Conservation (phyloP, 2,329 filamentous ascomycete genomes). For the Epichloe aotearoae region DNA sequence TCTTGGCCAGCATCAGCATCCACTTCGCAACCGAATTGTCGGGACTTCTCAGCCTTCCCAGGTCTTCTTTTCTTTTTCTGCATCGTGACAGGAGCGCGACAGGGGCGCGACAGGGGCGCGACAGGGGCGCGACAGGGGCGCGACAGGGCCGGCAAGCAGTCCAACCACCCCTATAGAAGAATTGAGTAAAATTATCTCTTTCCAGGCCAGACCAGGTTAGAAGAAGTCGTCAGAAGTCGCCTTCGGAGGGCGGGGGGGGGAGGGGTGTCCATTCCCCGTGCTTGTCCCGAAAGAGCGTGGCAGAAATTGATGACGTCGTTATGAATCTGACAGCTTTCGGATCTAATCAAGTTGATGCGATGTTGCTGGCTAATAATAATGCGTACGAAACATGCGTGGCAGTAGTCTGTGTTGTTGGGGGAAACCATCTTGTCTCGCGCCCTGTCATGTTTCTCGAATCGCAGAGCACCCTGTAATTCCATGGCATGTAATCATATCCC, state of each 20-base stretch:
- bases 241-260: neutral
- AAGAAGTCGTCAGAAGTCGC: neutral
- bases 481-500: too few species aligned
- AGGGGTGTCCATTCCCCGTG: neutral
- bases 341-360: neutral
- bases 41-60: neutral
- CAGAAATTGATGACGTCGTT: constrained; percentile 4
- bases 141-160: too few species aligned
- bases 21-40: neutral
- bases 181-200: neutral
- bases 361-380: neutral
- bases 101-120: neutral
- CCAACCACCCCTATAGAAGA: neutral
- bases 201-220: neutral
- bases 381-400: neutral
- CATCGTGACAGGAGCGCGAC: neutral
- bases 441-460: neutral
- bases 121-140: neutral
- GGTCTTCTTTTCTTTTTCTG: neutral
- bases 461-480: too few species aligned
- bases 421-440: neutral
- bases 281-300: neutral
- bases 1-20: neutral
- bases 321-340: neutral
- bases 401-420: neutral